Conservation (phyloP, 2,329 filamentous ascomycete species). For the Trichothecium sympodiale region DNA sequence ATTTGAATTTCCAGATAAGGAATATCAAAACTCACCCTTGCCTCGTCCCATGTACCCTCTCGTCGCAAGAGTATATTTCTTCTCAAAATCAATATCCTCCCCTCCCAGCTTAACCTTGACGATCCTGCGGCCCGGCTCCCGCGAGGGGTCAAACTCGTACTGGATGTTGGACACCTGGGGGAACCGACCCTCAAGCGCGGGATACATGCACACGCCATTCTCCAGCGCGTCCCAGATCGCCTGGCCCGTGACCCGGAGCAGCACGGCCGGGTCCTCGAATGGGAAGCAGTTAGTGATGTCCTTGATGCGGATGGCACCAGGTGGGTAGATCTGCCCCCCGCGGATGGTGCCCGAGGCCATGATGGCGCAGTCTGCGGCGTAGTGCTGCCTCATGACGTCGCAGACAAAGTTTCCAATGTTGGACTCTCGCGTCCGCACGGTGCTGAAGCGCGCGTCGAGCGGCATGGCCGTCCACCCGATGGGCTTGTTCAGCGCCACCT, state of each 20-base stretch:
- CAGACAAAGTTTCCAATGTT: constrained; percentile 88
- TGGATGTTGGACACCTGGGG: constrained; percentile 77
- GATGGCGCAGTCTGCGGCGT: constrained; percentile 68
- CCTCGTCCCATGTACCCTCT: constrained; percentile 82
- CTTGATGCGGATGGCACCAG: constrained; percentile 64
- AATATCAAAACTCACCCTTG: constrained; percentile 35
- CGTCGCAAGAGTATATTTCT: constrained; percentile 63
- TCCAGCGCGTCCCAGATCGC: constrained; percentile 72
- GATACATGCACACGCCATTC: constrained; percentile 71
- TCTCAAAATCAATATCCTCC: constrained; percentile 48
- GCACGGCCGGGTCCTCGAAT: constrained; percentile 81
- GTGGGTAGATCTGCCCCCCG: constrained; percentile 80
- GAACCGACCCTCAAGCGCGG: constrained; percentile 73
- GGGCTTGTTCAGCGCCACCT: constrained; percentile 68
- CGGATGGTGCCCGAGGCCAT: constrained; percentile 82
- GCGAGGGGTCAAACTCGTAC: constrained; percentile 59
- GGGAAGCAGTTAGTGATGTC: constrained; percentile 86
- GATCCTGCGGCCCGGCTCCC: constrained; percentile 51
- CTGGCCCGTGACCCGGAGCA: constrained; percentile 59
- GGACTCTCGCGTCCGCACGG: constrained; percentile 64
- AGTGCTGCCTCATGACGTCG: constrained; percentile 80
- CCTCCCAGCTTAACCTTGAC: constrained; percentile 49
- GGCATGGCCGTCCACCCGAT: constrained; percentile 74
- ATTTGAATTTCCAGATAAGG: not conserved
- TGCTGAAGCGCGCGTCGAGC: constrained; percentile 77